Conservation (phyloP, 768 basidiomycete genomes). For the Multifurca ochricompacta region DNA sequence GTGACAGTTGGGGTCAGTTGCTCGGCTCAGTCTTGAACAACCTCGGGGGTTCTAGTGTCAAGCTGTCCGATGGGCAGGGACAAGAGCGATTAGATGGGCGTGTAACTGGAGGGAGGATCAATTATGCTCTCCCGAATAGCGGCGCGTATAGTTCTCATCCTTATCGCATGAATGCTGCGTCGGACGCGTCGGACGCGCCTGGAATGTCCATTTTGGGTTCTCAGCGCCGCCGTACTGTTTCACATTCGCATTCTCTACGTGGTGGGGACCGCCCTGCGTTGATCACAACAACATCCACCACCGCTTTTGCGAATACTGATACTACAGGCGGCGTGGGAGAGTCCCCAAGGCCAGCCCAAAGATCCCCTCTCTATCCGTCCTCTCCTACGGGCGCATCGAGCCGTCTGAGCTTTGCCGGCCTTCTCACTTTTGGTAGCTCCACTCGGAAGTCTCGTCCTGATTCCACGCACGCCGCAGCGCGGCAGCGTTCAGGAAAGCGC, state of each 20-base stretch:
- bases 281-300: slow-evolving; percentile 26
- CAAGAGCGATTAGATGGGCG: background rate
- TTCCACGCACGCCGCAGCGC: background rate
- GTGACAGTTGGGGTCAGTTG: slow-evolving; percentile 29
- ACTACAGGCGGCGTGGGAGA: slow-evolving; percentile 57
- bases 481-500: background rate
- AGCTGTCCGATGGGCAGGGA: slow-evolving; percentile 4
- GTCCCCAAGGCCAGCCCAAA: slow-evolving; percentile 38
- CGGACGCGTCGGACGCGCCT: background rate
- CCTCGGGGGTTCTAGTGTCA: background rate
- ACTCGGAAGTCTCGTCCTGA: slow-evolving; percentile 9
- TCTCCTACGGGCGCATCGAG: slow-evolving; percentile 25
- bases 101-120: slow-evolving; percentile 20
- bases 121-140: slow-evolving; percentile 20
- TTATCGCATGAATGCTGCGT: slow-evolving; percentile 4
- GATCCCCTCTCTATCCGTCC: slow-evolving; percentile 22
- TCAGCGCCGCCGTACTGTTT: slow-evolving; percentile 1
- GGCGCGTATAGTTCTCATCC: slow-evolving; percentile 13
- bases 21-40: slow-evolving; percentile 26
- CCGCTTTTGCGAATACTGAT: slow-evolving; percentile 40
- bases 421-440: slow-evolving; percentile 40
- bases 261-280: slow-evolving; percentile 23
- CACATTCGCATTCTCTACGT: slow-evolving; percentile 31
- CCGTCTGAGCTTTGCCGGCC: slow-evolving; percentile 45
- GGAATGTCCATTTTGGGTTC: background rate